Evolutionary conservation across 441 rosid genomes (phyloP), one percentile per base, ranked within the genome.

Genomic region (Adansonia grandidieri): DNA sequence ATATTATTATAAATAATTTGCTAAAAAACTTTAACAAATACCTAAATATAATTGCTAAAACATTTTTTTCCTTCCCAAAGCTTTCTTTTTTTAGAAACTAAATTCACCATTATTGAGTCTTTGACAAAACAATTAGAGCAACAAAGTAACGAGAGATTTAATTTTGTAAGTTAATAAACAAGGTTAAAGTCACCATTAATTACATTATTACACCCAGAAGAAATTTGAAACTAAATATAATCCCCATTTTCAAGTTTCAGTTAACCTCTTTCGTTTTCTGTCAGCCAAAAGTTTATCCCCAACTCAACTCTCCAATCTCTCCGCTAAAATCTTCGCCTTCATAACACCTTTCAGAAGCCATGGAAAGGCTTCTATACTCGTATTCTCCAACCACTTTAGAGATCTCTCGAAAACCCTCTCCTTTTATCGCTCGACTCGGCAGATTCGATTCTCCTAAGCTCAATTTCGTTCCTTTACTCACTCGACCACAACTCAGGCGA

Each of bases 301-400:
- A 28, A 11, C 19, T 32, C 6, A 53, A 14, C 60, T 15, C 54
- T 6, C 17, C 4, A 1, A 13, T 58, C 51, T 45, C 69, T 62
- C 42, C 40, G 69, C 78, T 17, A 32, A 19, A 17, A n/a, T 32
- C 71, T 76, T 17, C n/a, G 1, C 20, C 62, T 13, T 28, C n/a
- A 8, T 28, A 28, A 47, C 53, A 22, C 47, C 42, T 51, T 54
- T 7, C 0, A 3, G 78, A 83, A 84, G 86, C 91, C 87, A 95
- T 95, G 99, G 99, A 93, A 74, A 89, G 98, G 96, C 96, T 95
- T 87, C 91, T 92, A 0, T 90, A 87, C 78, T 85, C 94, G 32
- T 83, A 96, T 44, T 88, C 94, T 68, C 85, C 97, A 6, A 74
- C 87, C 11, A 84, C 86, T 76, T 75, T 83, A 75, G 88, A 85